Conservation (phyloP, 345 rosid genomes). For the Euclidium syriacum region DNA sequence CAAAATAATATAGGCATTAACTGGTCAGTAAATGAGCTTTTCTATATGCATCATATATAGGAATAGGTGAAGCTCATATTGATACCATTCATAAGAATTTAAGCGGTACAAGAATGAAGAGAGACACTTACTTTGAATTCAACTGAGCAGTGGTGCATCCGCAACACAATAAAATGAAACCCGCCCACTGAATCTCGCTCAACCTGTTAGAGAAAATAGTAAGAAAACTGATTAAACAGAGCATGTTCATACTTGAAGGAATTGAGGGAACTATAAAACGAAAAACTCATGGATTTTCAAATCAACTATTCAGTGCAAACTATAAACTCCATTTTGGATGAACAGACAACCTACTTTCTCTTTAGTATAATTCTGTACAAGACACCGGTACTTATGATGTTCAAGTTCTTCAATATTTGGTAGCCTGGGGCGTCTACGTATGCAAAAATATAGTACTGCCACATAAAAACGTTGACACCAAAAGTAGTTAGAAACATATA, state of each 20-base stretch:
- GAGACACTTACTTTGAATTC: slow-evolving; percentile 67
- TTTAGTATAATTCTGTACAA: slow-evolving; percentile 86
- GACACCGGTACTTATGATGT: slow-evolving; percentile 92
- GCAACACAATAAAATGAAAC: slow-evolving; percentile 83
- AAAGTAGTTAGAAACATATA: slow-evolving; percentile 17
- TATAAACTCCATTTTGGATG: neutral
- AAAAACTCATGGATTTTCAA: neutral
- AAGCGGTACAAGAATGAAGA: neutral
- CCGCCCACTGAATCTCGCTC: slow-evolving; percentile 97
- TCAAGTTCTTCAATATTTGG: slow-evolving; percentile 95
- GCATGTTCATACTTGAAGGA: neutral
- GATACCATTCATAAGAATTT: neutral
- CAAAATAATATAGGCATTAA: neutral
- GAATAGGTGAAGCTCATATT: neutral
- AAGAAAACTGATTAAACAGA: neutral
- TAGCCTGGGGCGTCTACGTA: slow-evolving; percentile 97
- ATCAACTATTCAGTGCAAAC: neutral
- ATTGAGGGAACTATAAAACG: neutral
- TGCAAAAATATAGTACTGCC: slow-evolving; percentile 96
- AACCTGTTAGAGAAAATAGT: slow-evolving; percentile 45
- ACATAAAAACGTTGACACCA: slow-evolving; percentile 16
- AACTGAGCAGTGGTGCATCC: slow-evolving; percentile 98
- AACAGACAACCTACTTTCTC: slow-evolving; percentile 56
- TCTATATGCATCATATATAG: neutral
- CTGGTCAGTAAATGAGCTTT: neutral